Percentiles rank a stretch among this genome's conserved stretches.
Evolutionary conservation across 2,329 filamentous ascomycete genomes (phyloP).

Genomic region (Annulohypoxylon truncatum): DNA sequence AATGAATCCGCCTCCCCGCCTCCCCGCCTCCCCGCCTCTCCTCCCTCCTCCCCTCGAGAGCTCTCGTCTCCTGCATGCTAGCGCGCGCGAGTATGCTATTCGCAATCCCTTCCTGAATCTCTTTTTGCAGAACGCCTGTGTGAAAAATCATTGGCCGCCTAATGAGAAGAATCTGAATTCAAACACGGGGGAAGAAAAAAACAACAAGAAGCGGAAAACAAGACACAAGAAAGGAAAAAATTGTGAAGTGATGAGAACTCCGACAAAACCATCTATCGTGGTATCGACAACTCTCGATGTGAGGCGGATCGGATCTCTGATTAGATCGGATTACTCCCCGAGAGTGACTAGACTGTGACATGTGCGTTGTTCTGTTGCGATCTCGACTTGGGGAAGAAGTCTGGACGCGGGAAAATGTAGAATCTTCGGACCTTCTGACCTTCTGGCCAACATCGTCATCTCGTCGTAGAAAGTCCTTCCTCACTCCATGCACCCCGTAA

Average conservation of each 20-base stretch:
- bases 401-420: conserved; percentile 43
- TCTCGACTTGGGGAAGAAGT: conserved; percentile 37
- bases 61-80: conserved; percentile 17
- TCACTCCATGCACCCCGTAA: conserved; percentile 45
- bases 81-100: conserved; percentile 35
- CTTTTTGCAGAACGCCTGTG: conserved; percentile 37
- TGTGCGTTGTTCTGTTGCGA: conserved; percentile 21
- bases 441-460: conserved; percentile 46
- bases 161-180: conserved; percentile 1
- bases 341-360: conserved; percentile 24
- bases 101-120: conserved; percentile 34
- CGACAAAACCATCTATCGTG: conserved; percentile 14
- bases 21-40: background rate
- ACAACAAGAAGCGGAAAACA: background rate
- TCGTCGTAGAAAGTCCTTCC: conserved; percentile 44
- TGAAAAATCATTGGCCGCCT: conserved; percentile 8
- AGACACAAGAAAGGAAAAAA: conserved; percentile 20
- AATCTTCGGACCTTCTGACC: conserved; percentile 38
- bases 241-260: conserved; percentile 18
- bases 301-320: conserved; percentile 2
- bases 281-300: conserved; percentile 24
- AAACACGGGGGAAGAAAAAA: conserved; percentile 4
- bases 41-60: background rate
- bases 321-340: conserved; percentile 8
- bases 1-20: background rate